Base-by-base conservation (phyloP, 2,329 filamentous ascomycete species). In the Alternaria postmessia region DNA sequence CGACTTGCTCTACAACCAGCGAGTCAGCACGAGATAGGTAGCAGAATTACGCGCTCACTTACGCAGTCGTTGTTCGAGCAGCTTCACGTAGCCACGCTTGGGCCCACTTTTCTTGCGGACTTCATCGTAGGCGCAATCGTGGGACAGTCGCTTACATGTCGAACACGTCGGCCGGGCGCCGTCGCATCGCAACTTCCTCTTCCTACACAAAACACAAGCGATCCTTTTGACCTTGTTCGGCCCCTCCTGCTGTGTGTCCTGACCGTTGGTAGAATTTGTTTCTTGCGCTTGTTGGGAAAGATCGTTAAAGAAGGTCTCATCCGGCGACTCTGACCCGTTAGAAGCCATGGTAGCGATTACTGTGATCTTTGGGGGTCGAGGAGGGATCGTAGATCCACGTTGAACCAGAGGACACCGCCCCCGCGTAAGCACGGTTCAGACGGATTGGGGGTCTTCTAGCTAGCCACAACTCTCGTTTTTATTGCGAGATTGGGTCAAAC, bases 11-110 rank as follows among this genome's bases (percentile, higher is more conserved):
- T 96, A 67, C 72, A 62, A 69, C 22, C 14, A 24, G 22, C 6
- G 16, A 38, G 46, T 70, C 43, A 69, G 69, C 61, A 49, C 26
- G 51, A 59, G 28, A 8, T 46, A 32, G 44, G 28, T 22, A 51
- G 20, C 12, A 30, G 44, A 28, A 48, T 41, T 24, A 41, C 59
- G 43, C 56, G 44, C 53, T 51, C 12, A 81, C 91, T 82, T 85
- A 96, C 93, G 94, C 74, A 99, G 81, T 77, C 95, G 88, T 77
- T 96, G 94, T 80, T 98, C 95, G 69, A 98, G 81, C 61, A 93
- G 90, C 83, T 97, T 97, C 63, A 97, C 94, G 76, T 97, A 97
- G 70, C 94, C 94, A 75, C 94, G 87, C 83, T 97, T 97, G 3
- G 94, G 94, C 3, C 94, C 94, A 77, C 93, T 96, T 87, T 97